phyloP scores from a whole-genome alignment of 768 basidiomycete species.

The Zangia roseola region DNA sequence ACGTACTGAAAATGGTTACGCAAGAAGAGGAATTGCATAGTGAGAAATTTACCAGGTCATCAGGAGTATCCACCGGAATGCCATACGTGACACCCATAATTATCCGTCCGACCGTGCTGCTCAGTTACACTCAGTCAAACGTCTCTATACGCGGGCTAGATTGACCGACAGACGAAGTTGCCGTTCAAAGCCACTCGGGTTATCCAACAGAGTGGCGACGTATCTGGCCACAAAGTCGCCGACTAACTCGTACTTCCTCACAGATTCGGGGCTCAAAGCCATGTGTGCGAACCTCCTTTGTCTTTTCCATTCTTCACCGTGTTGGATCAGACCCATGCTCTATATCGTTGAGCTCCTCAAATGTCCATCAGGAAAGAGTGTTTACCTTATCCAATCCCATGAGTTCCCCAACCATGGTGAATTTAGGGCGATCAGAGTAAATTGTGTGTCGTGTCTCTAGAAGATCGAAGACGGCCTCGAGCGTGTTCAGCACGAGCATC shows the following conservation, averaged over 20 bases:
- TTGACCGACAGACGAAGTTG: conserved; percentile 22
- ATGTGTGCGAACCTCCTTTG: conserved; percentile 30
- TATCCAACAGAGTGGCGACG: conserved; percentile 8
- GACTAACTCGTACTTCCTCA: conserved; percentile 32
- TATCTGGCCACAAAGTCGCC: conserved; percentile 29
- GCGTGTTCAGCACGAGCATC: conserved; percentile 31
- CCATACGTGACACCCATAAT: conserved; percentile 28
- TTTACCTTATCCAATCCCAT: conserved; percentile 24
- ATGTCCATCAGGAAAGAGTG: neutral
- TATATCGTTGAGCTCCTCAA: neutral
- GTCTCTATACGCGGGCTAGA: neutral
- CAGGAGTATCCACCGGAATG: conserved; percentile 14
- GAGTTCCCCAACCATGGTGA: conserved; percentile 38
- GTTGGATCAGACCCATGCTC: conserved; percentile 25
- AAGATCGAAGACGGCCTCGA: conserved; percentile 26
- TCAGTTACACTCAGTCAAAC: neutral
- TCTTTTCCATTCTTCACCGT: conserved; percentile 18
- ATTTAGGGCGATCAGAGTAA: conserved; percentile 33
- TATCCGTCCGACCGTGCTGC: conserved; percentile 13
- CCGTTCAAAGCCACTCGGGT: conserved; percentile 17
- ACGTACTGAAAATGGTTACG: conserved; percentile 25
- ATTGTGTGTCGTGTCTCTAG: conserved; percentile 26
- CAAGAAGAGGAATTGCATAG: neutral
- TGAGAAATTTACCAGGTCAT: conserved; percentile 17
- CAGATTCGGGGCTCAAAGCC: conserved; percentile 29